A percentile compares a stretch with the other conserved stretches of the same genome.
Evolutionary conservation across 1,284 basidiomycete genomes (phyloP).

Genomic region (Cutaneotrichosporon sp.): DNA sequence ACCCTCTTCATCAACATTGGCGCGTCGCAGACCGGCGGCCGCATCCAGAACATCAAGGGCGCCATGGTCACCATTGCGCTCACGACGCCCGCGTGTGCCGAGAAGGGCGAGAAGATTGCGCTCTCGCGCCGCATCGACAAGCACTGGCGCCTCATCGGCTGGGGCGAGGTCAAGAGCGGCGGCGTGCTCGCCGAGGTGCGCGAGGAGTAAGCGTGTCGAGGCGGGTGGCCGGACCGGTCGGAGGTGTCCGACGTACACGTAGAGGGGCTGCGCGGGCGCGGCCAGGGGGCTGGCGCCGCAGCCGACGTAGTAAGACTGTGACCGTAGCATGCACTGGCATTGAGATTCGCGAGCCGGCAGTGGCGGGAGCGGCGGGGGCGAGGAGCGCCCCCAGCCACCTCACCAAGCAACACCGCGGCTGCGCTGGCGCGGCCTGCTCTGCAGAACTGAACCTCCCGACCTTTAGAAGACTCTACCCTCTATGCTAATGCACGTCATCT

Average conservation of each 20-base stretch:
- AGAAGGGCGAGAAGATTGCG: slow-evolving; percentile 93
- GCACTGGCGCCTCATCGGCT: slow-evolving; percentile 76
- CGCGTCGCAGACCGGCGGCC: slow-evolving; percentile 89
- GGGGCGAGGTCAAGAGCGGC: slow-evolving; percentile 48
- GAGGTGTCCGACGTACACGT: background rate
- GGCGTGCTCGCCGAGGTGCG: slow-evolving; percentile 45
- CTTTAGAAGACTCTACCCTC: too few relatives aligned
- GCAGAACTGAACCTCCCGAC: too few relatives aligned
- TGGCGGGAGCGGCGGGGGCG: too few relatives aligned
- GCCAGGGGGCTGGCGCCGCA: background rate
- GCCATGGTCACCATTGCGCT: slow-evolving; percentile 90
- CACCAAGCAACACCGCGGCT: too few relatives aligned
- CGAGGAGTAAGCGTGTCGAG: slow-evolving; percentile 10
- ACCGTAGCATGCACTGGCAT: slow-evolving; percentile 9
- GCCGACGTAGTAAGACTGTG: background rate
- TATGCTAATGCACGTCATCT: too few relatives aligned
- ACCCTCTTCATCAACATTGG: slow-evolving; percentile 92
- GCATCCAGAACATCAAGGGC: slow-evolving; percentile 86
- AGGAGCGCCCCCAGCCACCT: too few relatives aligned
- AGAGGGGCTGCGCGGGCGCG: background rate
- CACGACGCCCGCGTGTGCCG: slow-evolving; percentile 89
- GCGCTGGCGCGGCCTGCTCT: too few relatives aligned
- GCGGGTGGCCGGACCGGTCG: background rate
- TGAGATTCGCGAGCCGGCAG: background rate
- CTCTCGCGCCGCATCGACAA: slow-evolving; percentile 91